Conservation (phyloP, 2,329 filamentous ascomycete species). For the Claviceps pusilla region DNA sequence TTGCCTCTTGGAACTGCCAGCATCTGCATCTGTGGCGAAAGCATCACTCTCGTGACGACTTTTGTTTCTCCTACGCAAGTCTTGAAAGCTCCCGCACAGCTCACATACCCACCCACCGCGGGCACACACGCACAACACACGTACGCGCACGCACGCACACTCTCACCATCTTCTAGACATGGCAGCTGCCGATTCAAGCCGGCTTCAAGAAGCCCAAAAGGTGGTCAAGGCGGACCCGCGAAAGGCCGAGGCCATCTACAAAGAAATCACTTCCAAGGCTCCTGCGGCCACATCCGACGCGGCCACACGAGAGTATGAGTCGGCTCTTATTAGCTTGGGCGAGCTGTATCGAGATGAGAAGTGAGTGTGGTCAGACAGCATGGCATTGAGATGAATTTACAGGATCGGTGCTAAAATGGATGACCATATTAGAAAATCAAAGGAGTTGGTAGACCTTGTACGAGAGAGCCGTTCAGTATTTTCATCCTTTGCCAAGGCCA, state of each 20-base stretch:
- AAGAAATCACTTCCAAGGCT: conserved; percentile 73
- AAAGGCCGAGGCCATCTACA: conserved; percentile 78
- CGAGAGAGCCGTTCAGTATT: conserved; percentile 81
- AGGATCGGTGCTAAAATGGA: conserved; percentile 2
- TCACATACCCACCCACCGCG: not conserved
- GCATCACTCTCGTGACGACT: not conserved
- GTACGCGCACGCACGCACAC: not conserved
- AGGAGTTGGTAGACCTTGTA: conserved; percentile 79
- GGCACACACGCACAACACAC: not conserved
- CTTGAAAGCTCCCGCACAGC: not conserved
- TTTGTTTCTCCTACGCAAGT: not conserved
- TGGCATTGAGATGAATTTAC: no score
- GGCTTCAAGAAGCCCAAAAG: conserved; percentile 81
- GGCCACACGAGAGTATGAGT: conserved; percentile 82
- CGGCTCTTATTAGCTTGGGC: conserved; percentile 72
- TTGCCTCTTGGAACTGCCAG: no score
- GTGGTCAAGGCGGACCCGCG: conserved; percentile 63
- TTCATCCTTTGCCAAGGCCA: conserved; percentile 94
- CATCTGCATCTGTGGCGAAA: not conserved
- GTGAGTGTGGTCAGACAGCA: conserved; percentile 30
- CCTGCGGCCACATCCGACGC: conserved; percentile 71
- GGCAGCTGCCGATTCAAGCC: conserved; percentile 43
- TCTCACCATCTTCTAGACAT: conserved; percentile 19
- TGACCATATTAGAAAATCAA: conserved; percentile 42
- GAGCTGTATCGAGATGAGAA: conserved; percentile 85